Percentiles rank a stretch among this genome's conserved stretches.
Evolutionary conservation across 106 monocot genomes (phyloP).

Genomic region (Triglochin maritima): DNA sequence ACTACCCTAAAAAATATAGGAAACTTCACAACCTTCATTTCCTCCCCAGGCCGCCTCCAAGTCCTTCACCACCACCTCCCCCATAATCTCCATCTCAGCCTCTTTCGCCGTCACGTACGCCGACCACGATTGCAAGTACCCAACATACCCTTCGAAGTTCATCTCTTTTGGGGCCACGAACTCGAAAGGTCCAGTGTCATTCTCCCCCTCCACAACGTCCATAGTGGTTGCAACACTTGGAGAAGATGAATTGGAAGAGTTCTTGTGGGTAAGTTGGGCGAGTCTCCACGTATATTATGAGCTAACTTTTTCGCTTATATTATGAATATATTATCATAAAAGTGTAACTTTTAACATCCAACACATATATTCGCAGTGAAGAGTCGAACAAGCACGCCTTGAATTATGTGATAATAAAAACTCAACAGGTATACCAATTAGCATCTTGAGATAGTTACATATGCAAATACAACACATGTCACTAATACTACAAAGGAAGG

Average conservation of each 20-base stretch:
- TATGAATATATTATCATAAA: no score
- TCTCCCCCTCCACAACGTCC: constrained; percentile 51
- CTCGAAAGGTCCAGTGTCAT: constrained; percentile 51
- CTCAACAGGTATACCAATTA: no score
- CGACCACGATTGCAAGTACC: constrained; percentile 64
- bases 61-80: constrained; percentile 33
- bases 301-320: no score
- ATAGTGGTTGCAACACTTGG: constrained; percentile 41
- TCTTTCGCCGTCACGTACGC: constrained; percentile 65
- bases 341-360: no score
- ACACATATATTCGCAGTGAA: no score
- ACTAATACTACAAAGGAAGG: no score
- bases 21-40: constrained; percentile 30
- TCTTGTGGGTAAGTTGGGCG: constrained; percentile 68
- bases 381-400: no score
- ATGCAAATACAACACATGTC: no score
- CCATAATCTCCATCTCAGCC: constrained; percentile 54
- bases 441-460: no score
- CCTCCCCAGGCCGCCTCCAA: constrained; percentile 49
- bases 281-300: constrained; percentile 13
- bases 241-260: constrained; percentile 62
- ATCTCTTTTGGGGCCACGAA: constrained; percentile 37
- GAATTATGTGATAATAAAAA: no score
- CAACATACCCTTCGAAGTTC: constrained; percentile 30
- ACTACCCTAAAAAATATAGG: constrained; percentile 23